Percentiles rank a stretch among this genome's conserved stretches.
Conservation (phyloP, 306 rosid genomes). For the Pueraria montana region DNA sequence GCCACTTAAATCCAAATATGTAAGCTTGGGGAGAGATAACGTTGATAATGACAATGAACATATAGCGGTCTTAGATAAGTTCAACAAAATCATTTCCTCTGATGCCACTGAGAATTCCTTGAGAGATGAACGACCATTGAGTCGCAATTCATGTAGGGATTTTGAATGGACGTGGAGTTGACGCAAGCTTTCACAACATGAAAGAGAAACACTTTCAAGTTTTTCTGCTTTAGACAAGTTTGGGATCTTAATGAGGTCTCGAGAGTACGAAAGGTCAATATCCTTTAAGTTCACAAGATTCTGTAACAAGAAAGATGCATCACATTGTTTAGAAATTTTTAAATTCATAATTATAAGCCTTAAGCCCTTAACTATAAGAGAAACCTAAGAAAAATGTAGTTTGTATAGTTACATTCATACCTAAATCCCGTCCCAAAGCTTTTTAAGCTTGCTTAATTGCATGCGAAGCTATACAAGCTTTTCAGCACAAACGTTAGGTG, state of each 20-base stretch:
- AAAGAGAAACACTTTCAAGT: background rate
- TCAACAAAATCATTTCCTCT: background rate
- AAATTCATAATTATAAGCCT: background rate
- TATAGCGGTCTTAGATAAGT: background rate
- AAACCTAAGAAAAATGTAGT: too few species aligned
- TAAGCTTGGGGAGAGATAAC: background rate
- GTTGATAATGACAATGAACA: background rate
- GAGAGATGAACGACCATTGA: background rate
- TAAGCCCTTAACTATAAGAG: too few species aligned
- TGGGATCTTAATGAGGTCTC: too few species aligned
- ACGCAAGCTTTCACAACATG: background rate
- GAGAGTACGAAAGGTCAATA: background rate
- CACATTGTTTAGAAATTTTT: background rate
- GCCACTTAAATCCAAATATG: too few species aligned
- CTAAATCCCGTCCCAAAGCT: too few species aligned
- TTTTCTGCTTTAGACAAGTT: background rate
- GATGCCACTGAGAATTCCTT: slow-evolving; percentile 3
- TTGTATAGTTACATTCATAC: too few species aligned
- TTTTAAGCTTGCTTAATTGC: too few species aligned
- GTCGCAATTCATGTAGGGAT: background rate
- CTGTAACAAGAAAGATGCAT: background rate
- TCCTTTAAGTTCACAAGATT: background rate
- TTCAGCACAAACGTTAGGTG: too few species aligned
- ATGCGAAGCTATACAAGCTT: too few species aligned
- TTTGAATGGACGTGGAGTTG: background rate